Conservation (phyloP, 441 rosid species). For the Pelargonium myrrhifolium region DNA sequence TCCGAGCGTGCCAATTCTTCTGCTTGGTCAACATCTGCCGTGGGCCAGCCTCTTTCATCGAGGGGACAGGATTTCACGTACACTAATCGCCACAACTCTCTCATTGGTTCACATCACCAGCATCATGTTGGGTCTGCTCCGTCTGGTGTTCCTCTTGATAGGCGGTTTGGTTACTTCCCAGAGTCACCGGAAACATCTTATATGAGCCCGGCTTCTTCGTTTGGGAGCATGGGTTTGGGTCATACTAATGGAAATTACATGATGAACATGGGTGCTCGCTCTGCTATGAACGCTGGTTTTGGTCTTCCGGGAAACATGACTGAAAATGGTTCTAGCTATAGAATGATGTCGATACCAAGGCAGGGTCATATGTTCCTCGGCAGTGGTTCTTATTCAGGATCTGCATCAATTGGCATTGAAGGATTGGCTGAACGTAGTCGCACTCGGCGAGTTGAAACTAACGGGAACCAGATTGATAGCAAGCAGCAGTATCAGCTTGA, state of each 20-base stretch:
- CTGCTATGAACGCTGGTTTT: slow-evolving; percentile 40
- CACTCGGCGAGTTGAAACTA: slow-evolving; percentile 49
- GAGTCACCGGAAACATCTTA: slow-evolving; percentile 57
- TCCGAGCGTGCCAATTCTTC: slow-evolving; percentile 48
- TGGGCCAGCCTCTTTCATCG: slow-evolving; percentile 54
- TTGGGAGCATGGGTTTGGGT: slow-evolving; percentile 44
- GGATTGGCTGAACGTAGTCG: slow-evolving; percentile 63
- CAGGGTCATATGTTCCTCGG: slow-evolving; percentile 48
- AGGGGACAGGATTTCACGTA: slow-evolving; percentile 42
- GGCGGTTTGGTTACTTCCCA: slow-evolving; percentile 68
- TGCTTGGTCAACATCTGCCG: slow-evolving; percentile 49
- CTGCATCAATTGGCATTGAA: slow-evolving; percentile 38
- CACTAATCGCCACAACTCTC: slow-evolving; percentile 36
- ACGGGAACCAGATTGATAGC: slow-evolving; percentile 57
- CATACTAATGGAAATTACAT: slow-evolving; percentile 47
- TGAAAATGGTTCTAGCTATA: slow-evolving; percentile 44
- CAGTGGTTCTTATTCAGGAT: slow-evolving; percentile 46
- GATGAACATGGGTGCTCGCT: slow-evolving; percentile 44
- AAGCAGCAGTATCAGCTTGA: slow-evolving; percentile 71
- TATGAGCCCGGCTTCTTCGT: slow-evolving; percentile 41
- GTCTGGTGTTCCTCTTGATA: slow-evolving; percentile 51
- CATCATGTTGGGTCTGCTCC: slow-evolving; percentile 88
- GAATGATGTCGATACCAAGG: slow-evolving; percentile 70
- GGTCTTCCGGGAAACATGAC: slow-evolving; percentile 40
- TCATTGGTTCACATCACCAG: slow-evolving; percentile 47